Evolutionary conservation across 2,329 filamentous ascomycete genomes (phyloP).

Genomic region (Alternaria sp.): DNA sequence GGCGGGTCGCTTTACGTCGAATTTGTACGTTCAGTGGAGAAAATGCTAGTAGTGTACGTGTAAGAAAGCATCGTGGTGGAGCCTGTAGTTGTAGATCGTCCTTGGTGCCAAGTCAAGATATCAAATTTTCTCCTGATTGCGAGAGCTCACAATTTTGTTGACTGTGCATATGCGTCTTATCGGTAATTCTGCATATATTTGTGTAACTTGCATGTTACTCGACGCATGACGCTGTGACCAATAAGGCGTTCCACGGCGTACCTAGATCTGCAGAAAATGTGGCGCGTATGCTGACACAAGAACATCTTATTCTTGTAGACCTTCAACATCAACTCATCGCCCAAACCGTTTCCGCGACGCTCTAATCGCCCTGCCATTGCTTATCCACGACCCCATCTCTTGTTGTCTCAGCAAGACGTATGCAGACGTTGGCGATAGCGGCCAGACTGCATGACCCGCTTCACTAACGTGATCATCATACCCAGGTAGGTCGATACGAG

Average conservation of each 20-base stretch:
- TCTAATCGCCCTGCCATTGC: slow-evolving; percentile 2
- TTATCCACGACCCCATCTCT: not conserved
- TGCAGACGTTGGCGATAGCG: not conserved
- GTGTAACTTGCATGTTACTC: not conserved
- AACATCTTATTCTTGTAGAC: not conserved
- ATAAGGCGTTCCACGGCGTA: not conserved
- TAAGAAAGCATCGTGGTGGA: not conserved
- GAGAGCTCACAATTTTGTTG: not conserved
- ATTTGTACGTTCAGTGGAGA: slow-evolving; percentile 45
- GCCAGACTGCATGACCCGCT: not conserved
- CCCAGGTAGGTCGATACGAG: not conserved
- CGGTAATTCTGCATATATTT: not conserved
- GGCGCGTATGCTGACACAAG: not conserved
- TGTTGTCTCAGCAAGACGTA: not conserved
- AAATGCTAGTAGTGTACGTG: slow-evolving; percentile 34
- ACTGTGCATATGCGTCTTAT: not conserved
- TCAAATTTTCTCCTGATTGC: not conserved
- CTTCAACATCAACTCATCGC: not conserved
- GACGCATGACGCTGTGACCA: not conserved
- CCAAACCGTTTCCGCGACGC: not conserved
- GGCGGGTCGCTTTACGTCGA: slow-evolving; percentile 34
- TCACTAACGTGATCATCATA: slow-evolving; percentile 7
- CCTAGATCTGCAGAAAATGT: not conserved
- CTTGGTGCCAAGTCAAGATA: not conserved
- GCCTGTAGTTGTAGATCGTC: not conserved